A percentile compares a stretch with the other conserved stretches of the same genome.
These are phyloP conservation scores for Glaciozyma martinii DNA, from an alignment of 768 basidiomycete species.

Conservation along the genomic window DNA sequence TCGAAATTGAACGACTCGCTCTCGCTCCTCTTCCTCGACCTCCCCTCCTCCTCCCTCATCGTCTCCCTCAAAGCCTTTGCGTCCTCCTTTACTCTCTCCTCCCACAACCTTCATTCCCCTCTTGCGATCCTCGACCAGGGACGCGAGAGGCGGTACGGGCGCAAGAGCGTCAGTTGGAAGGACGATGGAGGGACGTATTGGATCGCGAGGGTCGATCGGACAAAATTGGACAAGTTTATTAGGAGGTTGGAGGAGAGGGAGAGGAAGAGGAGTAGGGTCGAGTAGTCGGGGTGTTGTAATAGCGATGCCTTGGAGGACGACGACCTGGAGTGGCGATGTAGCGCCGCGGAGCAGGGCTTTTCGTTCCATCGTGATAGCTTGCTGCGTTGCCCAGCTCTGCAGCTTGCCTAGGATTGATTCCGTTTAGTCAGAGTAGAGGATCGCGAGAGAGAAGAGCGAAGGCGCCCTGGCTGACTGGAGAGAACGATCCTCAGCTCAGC, in stretches of 20 bases:
- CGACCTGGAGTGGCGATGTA: too few species aligned
- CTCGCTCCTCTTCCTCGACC: slow-evolving; percentile 79
- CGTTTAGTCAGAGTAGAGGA: too few species aligned
- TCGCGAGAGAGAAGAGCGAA: too few species aligned
- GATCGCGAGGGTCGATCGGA: neutral
- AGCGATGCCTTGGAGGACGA: too few species aligned
- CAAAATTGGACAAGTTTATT: slow-evolving; percentile 1
- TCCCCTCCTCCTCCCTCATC: slow-evolving; percentile 85
- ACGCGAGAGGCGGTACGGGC: slow-evolving; percentile 3
- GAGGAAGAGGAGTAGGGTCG: neutral
- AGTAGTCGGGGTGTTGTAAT: too few species aligned
- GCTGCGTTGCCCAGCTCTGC: too few species aligned
- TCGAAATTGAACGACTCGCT: slow-evolving; percentile 66
- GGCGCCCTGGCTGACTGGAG: too few species aligned
- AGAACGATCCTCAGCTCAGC: too few species aligned
- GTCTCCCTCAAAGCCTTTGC: slow-evolving; percentile 81
- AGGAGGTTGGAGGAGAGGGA: neutral
- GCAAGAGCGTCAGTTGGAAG: slow-evolving; percentile 27
- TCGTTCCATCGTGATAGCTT: too few species aligned
- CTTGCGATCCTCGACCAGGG: slow-evolving; percentile 55
- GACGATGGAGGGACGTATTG: slow-evolving; percentile 26
- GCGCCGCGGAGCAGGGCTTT: too few species aligned
- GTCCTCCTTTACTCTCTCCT: slow-evolving; percentile 74
- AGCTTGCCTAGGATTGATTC: too few species aligned
- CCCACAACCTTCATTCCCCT: slow-evolving; percentile 76